Conservation (phyloP, 106 monocot species). For the Hemerocallis citrina region DNA sequence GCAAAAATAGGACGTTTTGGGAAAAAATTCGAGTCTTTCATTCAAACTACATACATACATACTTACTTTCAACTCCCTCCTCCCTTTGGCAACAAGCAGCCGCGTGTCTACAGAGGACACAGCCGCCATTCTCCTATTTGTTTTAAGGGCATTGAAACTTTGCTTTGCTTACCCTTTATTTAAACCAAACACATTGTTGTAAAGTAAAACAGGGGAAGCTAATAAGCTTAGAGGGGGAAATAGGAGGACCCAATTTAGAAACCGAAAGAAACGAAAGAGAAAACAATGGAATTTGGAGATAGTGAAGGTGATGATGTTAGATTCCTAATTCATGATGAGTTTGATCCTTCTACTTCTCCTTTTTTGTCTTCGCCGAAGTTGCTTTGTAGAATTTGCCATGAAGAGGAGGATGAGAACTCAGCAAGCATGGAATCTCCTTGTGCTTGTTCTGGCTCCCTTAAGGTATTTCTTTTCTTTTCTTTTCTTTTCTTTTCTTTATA, state of each 20-base stretch:
- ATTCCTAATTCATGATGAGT: background rate
- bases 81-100: background rate
- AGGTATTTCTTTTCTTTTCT: slow-evolving; percentile 17
- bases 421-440: slow-evolving; percentile 66
- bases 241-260: background rate
- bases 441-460: slow-evolving; percentile 59
- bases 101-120: background rate
- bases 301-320: background rate
- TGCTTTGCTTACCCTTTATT: background rate
- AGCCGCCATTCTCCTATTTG: background rate
- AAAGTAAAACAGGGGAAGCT: slow-evolving; percentile 1
- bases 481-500: background rate
- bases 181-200: background rate
- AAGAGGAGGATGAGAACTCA: slow-evolving; percentile 44
- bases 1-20: too few relatives aligned
- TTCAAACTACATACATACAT: background rate
- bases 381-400: slow-evolving; percentile 60
- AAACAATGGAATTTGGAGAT: background rate
- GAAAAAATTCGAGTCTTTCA: background rate
- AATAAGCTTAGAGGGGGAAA: background rate
- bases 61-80: background rate
- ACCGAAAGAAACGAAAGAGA: background rate
- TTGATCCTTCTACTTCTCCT: background rate
- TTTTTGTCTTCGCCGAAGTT: background rate
- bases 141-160: background rate